Conservation (phyloP, 352 stramenopile species). For the Discostella stelligera region DNA sequence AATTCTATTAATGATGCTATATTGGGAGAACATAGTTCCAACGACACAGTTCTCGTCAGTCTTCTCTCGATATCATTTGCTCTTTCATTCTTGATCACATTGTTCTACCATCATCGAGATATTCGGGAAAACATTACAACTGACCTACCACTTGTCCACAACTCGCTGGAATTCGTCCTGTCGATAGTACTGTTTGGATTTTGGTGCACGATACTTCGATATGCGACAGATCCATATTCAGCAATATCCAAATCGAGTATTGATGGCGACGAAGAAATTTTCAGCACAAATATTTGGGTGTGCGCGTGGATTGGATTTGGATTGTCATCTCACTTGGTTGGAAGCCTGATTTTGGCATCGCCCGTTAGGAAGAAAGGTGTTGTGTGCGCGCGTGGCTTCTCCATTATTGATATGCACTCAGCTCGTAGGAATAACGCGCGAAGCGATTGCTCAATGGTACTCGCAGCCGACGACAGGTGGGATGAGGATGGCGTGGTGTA, state of each 20-base stretch:
- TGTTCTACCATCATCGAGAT: conserved; percentile 40
- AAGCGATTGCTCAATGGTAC: conserved; percentile 5
- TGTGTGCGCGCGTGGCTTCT: conserved; percentile 1
- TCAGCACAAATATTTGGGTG: conserved; percentile 45
- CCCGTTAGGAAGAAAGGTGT: conserved; percentile 18
- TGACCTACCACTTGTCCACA: conserved; percentile 17
- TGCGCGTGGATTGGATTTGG: conserved; percentile 33
- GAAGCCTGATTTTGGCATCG: conserved; percentile 32
- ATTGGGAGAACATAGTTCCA: conserved; percentile 1
- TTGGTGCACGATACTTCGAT: conserved; percentile 36
- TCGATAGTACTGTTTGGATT: conserved; percentile 31
- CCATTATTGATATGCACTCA: background rate
- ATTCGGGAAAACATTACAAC: conserved; percentile 30
- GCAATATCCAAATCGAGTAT: conserved; percentile 12
- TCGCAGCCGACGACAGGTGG: conserved; percentile 4
- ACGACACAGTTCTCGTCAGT: conserved; percentile 22
- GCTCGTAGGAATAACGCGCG: background rate
- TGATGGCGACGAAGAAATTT: conserved; percentile 25
- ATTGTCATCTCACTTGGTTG: conserved; percentile 34
- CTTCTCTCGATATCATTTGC: conserved; percentile 28
- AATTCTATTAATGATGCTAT: conserved; percentile 11
- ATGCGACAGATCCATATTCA: conserved; percentile 37
- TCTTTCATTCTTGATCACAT: conserved; percentile 26
- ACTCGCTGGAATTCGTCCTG: conserved; percentile 33
- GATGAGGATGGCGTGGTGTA: conserved; percentile 21